These are phyloP conservation scores for Wickerhamiella azyma DNA, from an alignment of 805 yeast species.

Conservation along the genomic window DNA sequence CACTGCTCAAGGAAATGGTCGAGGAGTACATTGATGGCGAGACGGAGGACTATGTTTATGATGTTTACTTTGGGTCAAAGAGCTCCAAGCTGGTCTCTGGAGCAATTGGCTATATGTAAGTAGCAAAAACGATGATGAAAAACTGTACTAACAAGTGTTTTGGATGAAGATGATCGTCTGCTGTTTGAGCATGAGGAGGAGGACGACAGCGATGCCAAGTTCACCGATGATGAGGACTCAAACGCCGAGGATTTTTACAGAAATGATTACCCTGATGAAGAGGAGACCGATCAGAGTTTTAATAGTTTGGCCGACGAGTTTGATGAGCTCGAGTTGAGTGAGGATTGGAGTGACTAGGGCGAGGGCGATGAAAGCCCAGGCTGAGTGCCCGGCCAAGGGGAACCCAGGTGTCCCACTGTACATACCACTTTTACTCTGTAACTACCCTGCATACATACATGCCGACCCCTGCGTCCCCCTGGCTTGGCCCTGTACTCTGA, in stretches of 20 bases:
- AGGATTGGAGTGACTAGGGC: neutral
- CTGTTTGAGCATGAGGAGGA: constrained; percentile 29
- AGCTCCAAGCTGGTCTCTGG: constrained; percentile 31
- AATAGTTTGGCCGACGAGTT: constrained; percentile 3
- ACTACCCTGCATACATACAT: no score
- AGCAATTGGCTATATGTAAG: constrained; percentile 25
- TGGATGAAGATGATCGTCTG: constrained; percentile 20
- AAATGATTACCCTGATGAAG: constrained; percentile 93
- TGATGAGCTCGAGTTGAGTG: constrained; percentile 5
- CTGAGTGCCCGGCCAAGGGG: no score
- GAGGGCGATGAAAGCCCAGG: no score
- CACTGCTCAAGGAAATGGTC: constrained; percentile 65
- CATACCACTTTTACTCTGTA: no score
- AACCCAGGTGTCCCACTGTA: no score
- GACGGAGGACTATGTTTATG: constrained; percentile 73
- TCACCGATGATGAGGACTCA: constrained; percentile 29
- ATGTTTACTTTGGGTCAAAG: constrained; percentile 56
- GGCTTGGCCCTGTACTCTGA: no score
- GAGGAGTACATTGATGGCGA: constrained; percentile 28
- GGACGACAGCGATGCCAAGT: constrained; percentile 21
- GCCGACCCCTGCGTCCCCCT: no score
- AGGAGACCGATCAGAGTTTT: constrained; percentile 30
- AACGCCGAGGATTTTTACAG: constrained; percentile 78
- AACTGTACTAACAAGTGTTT: constrained; percentile 14
- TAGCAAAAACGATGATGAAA: neutral